These are phyloP conservation scores for Fusarium kyushuense DNA, from an alignment of 2,329 filamentous ascomycete species.

Conservation along the genomic window DNA sequence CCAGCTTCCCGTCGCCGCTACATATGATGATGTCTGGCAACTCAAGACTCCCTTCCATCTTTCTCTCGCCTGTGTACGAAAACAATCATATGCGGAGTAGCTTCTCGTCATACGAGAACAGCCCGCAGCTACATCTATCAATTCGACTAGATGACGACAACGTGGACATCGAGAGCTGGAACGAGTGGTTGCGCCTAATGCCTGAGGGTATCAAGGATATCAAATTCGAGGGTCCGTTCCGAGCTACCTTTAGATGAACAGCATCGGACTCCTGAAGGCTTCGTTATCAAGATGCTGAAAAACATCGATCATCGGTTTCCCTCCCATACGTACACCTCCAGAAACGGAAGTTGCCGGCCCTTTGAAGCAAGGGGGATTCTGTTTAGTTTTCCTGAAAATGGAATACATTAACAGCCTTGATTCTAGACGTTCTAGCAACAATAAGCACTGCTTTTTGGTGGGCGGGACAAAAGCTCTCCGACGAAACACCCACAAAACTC, in stretches of 20 bases:
- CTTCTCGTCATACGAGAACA: conserved; percentile 58
- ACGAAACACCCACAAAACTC: conserved; percentile 10
- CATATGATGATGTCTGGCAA: conserved; percentile 68
- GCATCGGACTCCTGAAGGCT: background rate
- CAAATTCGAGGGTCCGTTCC: conserved; percentile 65
- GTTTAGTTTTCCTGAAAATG: conserved; percentile 32
- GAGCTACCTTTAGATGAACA: conserved; percentile 46
- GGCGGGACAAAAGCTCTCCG: conserved; percentile 10
- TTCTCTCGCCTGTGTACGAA: conserved; percentile 64
- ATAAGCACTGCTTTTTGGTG: conserved; percentile 6
- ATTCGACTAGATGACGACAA: conserved; percentile 65
- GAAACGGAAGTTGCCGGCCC: conserved; percentile 24
- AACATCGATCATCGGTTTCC: conserved; percentile 6
- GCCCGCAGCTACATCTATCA: conserved; percentile 62
- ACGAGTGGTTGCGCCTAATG: conserved; percentile 70
- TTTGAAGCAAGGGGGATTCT: conserved; percentile 19
- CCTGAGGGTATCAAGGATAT: conserved; percentile 68
- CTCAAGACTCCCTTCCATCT: conserved; percentile 66
- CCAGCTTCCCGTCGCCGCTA: conserved; percentile 66
- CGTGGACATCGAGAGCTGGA: conserved; percentile 66
- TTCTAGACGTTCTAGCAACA: conserved; percentile 5
- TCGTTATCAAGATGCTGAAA: conserved; percentile 9
- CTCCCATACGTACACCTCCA: conserved; percentile 4
- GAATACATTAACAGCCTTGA: conserved; percentile 20
- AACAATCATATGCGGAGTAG: conserved; percentile 54